Evolutionary conservation across 148 eudicot genomes (phyloP).

Genomic region (Vaccinium vitisidaea): DNA sequence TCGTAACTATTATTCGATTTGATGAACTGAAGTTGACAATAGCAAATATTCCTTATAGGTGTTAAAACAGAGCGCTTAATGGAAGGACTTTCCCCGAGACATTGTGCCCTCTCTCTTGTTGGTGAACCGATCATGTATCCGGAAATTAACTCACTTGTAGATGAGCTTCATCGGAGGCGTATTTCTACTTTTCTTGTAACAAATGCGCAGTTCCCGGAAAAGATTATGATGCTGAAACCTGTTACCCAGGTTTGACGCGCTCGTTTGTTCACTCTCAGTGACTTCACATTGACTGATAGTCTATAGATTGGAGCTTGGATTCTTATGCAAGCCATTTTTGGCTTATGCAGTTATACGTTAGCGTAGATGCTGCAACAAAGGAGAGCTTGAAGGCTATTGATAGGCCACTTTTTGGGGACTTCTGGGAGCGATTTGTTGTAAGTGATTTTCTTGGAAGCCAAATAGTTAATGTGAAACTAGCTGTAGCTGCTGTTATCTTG

Average conservation of each 20-base stretch:
- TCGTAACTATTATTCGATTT: neutral
- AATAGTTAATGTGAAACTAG: neutral
- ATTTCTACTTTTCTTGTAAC: conserved; percentile 97
- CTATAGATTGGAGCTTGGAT: conserved; percentile 5
- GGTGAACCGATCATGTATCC: conserved; percentile 99
- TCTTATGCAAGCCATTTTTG: neutral
- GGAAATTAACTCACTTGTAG: conserved; percentile 80
- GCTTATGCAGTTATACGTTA: conserved; percentile 77
- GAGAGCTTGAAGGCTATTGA: conserved; percentile 99
- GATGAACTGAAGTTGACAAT: neutral
- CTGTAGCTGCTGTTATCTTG: conserved; percentile 1
- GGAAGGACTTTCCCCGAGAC: conserved; percentile 94
- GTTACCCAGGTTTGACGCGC: conserved; percentile 69
- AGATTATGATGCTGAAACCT: conserved; percentile 68
- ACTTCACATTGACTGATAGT: neutral
- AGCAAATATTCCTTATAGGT: conserved; percentile 39
- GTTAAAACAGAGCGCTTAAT: conserved; percentile 68
- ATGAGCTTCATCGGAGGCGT: conserved; percentile 84
- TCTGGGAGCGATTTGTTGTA: conserved; percentile 96
- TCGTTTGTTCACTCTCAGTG: neutral
- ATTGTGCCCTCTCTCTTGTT: conserved; percentile 97
- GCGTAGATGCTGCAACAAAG: conserved; percentile 97
- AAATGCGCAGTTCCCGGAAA: conserved; percentile 98
- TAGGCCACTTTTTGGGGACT: conserved; percentile 96
- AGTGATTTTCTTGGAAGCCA: conserved; percentile 23